Base-by-base conservation (phyloP, 2,329 filamentous ascomycete species). In the Fusarium foetens region DNA sequence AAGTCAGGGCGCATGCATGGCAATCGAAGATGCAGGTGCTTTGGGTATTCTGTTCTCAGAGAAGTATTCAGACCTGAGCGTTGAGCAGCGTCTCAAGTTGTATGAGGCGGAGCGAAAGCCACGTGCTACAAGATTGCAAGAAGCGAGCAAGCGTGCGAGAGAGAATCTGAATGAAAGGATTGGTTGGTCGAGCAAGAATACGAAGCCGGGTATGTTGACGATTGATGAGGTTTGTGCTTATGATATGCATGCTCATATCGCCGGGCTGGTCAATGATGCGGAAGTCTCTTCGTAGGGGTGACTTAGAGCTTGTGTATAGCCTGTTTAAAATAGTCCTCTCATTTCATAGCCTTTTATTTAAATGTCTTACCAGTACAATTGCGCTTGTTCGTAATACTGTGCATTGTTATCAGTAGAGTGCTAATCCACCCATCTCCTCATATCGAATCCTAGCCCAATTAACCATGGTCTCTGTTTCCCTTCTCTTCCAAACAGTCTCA, bases 201-300 rank as follows among this genome's bases (percentile, higher is more conserved):
- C 90, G 57, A 84, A 88, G 71, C 84, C 83, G 46, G 83, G 86
- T 6, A 89, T 89, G 76, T 75, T 91, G 62, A 91, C 89, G 0
- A 90, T 91, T 58, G 87, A 90, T 67, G 89, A 91, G 75, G 90
- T 91, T 83, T 91, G 91, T 68, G 82, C 81, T 79, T 88, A 84
- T 80, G 84, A 83, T 53, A 72, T 78, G 74, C 74, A 77, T 59
- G 65, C 66, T 21, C 75, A 77, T 25, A 58, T 77, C 27, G 64
- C 69, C 19, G 66, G 66, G 42, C 39, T 76, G 11, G 58, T 64
- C 12, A 36, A 39, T 10, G 33, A 53, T 21, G 17, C 33, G 3
- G 23, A 17, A 3, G n/a, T 21, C 5, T 41, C 21, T 13, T 21
- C n/a, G 12, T 25, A 52, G 6, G 2, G 3, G 9, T 25, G 25